Conservation (phyloP, 495 filamentous ascomycete species). For the Aspergillus funiculosus region DNA sequence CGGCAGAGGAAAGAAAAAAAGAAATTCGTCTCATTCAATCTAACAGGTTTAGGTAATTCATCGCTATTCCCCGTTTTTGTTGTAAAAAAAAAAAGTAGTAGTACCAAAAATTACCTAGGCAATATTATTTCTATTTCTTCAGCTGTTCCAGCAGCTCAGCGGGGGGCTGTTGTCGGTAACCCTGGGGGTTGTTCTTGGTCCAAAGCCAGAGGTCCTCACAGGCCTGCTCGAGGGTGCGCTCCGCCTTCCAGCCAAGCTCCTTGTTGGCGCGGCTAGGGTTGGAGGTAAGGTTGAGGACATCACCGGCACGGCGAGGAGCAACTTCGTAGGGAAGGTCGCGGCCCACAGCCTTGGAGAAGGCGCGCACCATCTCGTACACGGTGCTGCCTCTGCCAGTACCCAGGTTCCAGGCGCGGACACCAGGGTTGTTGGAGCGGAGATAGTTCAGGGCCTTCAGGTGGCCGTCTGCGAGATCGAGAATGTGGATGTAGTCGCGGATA, state of each 20-base stretch:
- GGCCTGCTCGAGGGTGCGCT: conserved; percentile 83
- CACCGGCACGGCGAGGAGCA: conserved; percentile 73
- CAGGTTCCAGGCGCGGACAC: conserved; percentile 93
- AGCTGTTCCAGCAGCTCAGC: conserved; percentile 70
- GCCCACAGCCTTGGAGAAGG: conserved; percentile 83
- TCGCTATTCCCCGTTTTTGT: not conserved
- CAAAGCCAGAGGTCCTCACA: conserved; percentile 95
- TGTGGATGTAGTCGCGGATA: conserved; percentile 77
- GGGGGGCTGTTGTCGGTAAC: conserved; percentile 86
- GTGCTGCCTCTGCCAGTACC: conserved; percentile 94
- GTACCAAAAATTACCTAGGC: not conserved
- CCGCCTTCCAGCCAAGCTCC: conserved; percentile 89
- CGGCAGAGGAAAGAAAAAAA: conserved; percentile 15
- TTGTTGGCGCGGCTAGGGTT: conserved; percentile 80
- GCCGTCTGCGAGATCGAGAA: conserved; percentile 81
- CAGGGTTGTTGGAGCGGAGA: conserved; percentile 81
- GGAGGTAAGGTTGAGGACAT: conserved; percentile 91
- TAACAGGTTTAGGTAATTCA: conserved; percentile 13
- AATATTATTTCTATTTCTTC: conserved; percentile 46
- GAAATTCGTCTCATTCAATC: conserved; percentile 42
- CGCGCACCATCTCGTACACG: conserved; percentile 94
- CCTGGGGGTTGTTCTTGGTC: conserved; percentile 91
- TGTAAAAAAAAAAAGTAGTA: not conserved
- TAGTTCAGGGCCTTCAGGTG: conserved; percentile 91
- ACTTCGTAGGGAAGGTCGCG: conserved; percentile 82